Evolutionary conservation across 2,329 filamentous ascomycete genomes (phyloP).

Genomic region (Talaromyces sp.): DNA sequence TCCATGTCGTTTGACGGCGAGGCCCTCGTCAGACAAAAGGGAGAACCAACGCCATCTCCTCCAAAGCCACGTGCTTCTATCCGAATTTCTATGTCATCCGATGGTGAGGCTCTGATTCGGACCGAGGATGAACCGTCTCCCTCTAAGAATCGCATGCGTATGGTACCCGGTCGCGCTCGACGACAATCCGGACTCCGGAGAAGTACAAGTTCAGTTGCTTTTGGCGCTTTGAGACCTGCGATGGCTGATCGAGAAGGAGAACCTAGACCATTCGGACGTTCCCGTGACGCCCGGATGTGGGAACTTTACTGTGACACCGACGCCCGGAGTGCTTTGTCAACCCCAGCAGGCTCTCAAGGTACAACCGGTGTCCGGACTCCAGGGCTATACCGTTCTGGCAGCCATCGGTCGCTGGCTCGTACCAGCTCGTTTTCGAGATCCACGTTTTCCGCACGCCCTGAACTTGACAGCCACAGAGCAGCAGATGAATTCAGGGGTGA

Average conservation of each 20-base stretch:
- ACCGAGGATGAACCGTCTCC: conserved; percentile 66
- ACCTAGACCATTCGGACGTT: conserved; percentile 62
- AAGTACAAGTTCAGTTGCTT: conserved; percentile 63
- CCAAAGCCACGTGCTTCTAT: conserved; percentile 48
- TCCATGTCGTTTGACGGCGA: conserved; percentile 39
- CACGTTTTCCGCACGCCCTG: conserved; percentile 30
- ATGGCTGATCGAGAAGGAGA: conserved; percentile 33
- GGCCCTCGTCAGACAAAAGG: conserved; percentile 32
- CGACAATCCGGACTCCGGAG: conserved; percentile 56
- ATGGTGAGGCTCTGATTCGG: conserved; percentile 85
- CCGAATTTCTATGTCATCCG: conserved; percentile 74
- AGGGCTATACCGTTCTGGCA: conserved; percentile 59
- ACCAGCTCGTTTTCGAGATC: conserved; percentile 51
- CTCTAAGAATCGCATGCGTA: conserved; percentile 48
- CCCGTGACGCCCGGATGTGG: conserved; percentile 83
- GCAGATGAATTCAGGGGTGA: conserved; percentile 38
- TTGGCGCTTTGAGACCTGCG: conserved; percentile 48
- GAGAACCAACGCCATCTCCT: conserved; percentile 35
- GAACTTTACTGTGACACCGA: conserved; percentile 84
- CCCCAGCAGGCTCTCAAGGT: conserved; percentile 74
- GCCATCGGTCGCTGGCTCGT: conserved; percentile 47
- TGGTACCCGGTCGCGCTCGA: conserved; percentile 43
- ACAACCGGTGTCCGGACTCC: conserved; percentile 63
- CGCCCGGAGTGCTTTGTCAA: conserved; percentile 68
- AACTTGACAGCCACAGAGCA: conserved; percentile 46